A percentile compares a stretch with the other conserved stretches of the same genome.
Evolutionary conservation across 2,329 filamentous ascomycete species (phyloP).

Genomic region (Aphanocladium album): DNA sequence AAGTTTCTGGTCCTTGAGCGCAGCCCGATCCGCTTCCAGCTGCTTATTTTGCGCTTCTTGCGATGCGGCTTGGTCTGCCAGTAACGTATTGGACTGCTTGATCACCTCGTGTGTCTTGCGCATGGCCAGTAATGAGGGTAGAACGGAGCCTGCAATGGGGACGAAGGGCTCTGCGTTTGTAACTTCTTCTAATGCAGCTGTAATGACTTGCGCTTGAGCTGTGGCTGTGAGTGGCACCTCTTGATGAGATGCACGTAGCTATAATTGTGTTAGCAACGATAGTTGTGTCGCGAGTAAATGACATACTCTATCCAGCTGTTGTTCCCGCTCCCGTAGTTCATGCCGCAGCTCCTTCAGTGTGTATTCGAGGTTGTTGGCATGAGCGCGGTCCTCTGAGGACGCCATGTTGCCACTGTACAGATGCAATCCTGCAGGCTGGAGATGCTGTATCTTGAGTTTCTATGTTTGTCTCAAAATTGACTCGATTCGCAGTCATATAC

Average conservation of each 20-base stretch:
- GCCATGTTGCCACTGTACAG: slow-evolving; percentile 5
- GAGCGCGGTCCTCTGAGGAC: slow-evolving; percentile 23
- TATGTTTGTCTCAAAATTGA: neutral
- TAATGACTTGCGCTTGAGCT: slow-evolving; percentile 43
- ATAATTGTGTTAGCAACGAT: neutral
- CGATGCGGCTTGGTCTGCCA: slow-evolving; percentile 40
- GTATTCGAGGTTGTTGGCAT: slow-evolving; percentile 53
- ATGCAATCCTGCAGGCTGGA: neutral
- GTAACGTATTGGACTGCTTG: slow-evolving; percentile 56
- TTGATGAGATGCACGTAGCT: slow-evolving; percentile 6
- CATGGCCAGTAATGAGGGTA: slow-evolving; percentile 68
- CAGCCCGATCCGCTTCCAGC: slow-evolving; percentile 46
- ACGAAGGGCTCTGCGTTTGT: slow-evolving; percentile 59
- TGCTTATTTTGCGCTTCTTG: slow-evolving; percentile 40
- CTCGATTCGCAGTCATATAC: neutral
- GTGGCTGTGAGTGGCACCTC: slow-evolving; percentile 22
- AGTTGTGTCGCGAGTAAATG: neutral
- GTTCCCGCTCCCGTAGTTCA: slow-evolving; percentile 50
- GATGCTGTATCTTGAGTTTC: neutral
- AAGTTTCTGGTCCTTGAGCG: slow-evolving; percentile 49
- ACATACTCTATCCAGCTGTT: slow-evolving; percentile 41
- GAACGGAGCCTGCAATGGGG: slow-evolving; percentile 59
- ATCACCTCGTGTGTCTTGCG: slow-evolving; percentile 62
- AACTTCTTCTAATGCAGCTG: slow-evolving; percentile 60
- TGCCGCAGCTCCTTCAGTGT: slow-evolving; percentile 63